Base-by-base conservation (phyloP, 306 rosid species). In the Fragaria nilgerrensis region DNA sequence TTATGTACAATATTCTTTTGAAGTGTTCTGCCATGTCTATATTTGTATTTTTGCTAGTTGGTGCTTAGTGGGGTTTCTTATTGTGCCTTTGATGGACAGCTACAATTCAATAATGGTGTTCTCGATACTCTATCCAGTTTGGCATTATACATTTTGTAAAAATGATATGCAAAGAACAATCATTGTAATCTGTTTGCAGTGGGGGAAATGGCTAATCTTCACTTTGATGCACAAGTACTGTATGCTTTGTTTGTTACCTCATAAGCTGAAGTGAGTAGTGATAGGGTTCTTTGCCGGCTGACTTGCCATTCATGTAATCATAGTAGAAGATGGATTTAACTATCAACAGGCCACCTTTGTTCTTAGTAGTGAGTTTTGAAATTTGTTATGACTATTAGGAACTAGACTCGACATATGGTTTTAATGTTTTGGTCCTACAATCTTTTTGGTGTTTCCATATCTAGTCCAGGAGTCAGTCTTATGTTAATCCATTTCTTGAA, bases 101-200 rank as follows among this genome's bases (percentile, higher is more conserved):
- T 73, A 71, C 49, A 80, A n/a, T 49, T 63, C 70, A 76, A 55
- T 79, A 50, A 71, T 27, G 62, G 71, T 55, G 66, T 29, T 66
- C 34, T 68, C 25, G 23, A 59, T 70, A 34, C 72, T 59, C 56
- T 61, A 39, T 71, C 8, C 29, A 44, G 53, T 74, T 47, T 62
- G 81, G 61, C 36, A 39, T n/a, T 25, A 10, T 16, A 43, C 44
- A 75, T 22, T 65, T 23, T 41, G 11, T 41, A 41, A 41, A 5
- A 27, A 36, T 49, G 62, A 49, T 48, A n/a, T n/a, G 48, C 12
- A 25, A 39, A 14, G 22, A 53, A 55, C 76, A 73, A 20, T 41
- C 62, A 7, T 0, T n/a, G 7, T 41, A 56, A 16, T 65, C 5
- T 44, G 36, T 4, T 41, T 22, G 4, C 65, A 36, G 43, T 66